A percentile compares a stretch with the other conserved stretches of the same genome.
phyloP scores from a whole-genome alignment of 2,329 filamentous ascomycete genomes.

The Ceratocystis colombiana region DNA sequence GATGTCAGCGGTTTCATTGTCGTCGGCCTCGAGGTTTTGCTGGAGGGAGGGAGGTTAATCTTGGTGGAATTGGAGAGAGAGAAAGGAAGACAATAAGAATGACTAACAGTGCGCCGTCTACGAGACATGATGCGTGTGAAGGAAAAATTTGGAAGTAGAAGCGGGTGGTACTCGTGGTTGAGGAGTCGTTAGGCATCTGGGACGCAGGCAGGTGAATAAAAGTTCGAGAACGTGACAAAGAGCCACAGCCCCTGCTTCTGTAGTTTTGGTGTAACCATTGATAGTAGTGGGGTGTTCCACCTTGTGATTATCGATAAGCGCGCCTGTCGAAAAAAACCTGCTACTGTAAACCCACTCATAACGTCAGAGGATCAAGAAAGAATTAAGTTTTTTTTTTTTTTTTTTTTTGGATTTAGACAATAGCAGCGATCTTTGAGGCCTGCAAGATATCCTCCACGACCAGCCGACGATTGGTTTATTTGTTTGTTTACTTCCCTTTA shows the following conservation, averaged over 20 bases:
- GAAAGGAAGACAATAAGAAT: neutral
- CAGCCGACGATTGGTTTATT: too few species aligned
- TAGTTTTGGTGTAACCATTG: neutral
- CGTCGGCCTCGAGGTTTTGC: neutral
- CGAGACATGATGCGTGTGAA: neutral
- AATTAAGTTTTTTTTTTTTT: neutral
- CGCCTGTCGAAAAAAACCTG: conserved; percentile 14
- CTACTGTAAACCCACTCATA: conserved; percentile 17
- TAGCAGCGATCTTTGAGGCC: neutral
- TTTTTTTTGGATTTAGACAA: neutral
- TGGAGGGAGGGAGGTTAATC: neutral
- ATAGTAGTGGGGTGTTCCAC: neutral
- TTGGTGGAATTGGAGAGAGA: neutral
- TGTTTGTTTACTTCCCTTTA: too few species aligned
- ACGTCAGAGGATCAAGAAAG: conserved; percentile 19
- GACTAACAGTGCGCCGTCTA: conserved; percentile 14
- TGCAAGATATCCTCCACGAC: neutral
- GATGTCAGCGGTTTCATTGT: conserved; percentile 27
- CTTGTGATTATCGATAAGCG: conserved; percentile 28
- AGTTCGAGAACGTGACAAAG: neutral
- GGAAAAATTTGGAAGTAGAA: neutral
- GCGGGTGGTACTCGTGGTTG: too few species aligned
- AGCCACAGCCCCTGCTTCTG: neutral
- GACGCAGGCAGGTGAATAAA: neutral
- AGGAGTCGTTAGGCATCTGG: too few species aligned